These are phyloP conservation scores for Pestalotiopsis sp. DNA, from an alignment of 2,329 filamentous ascomycete genomes.

Conservation along the genomic window DNA sequence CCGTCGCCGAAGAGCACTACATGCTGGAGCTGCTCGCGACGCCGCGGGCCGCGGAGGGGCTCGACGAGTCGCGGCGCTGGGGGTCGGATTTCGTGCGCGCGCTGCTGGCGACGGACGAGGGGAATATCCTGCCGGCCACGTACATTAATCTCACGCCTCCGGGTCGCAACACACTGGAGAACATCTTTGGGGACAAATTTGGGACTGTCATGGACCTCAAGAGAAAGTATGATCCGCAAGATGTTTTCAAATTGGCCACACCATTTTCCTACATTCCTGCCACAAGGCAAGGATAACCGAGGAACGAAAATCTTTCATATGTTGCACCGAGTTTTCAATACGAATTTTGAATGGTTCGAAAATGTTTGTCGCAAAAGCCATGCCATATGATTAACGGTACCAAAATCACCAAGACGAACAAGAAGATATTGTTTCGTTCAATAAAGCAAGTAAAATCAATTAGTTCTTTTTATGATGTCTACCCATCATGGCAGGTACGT, in stretches of 20 bases:
- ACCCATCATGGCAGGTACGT: not conserved
- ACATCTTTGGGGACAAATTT: not conserved
- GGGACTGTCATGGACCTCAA: not conserved
- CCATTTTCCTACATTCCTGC: not conserved
- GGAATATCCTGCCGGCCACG: not conserved
- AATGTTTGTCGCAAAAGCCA: too few species aligned
- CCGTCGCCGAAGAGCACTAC: not conserved
- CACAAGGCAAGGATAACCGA: not conserved
- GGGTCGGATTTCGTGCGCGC: not conserved
- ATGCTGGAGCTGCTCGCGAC: not conserved
- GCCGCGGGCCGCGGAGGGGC: not conserved
- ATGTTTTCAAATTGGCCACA: slow-evolving; percentile 3
- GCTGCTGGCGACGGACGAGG: not conserved
- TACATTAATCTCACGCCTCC: not conserved
- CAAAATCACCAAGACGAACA: too few species aligned
- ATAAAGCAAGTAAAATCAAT: not conserved
- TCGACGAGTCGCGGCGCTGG: not conserved
- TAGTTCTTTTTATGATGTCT: not conserved
- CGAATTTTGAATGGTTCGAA: too few species aligned
- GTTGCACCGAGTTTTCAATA: too few species aligned
- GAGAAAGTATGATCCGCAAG: not conserved
- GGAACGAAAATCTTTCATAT: not conserved
- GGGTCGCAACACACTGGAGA: not conserved
- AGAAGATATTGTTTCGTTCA: not conserved
- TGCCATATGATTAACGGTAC: too few species aligned